Percentiles rank a stretch among this genome's conserved stretches.
phyloP scores from a whole-genome alignment of 169 alveolate genomes.

The Plasmodium vivax region DNA sequence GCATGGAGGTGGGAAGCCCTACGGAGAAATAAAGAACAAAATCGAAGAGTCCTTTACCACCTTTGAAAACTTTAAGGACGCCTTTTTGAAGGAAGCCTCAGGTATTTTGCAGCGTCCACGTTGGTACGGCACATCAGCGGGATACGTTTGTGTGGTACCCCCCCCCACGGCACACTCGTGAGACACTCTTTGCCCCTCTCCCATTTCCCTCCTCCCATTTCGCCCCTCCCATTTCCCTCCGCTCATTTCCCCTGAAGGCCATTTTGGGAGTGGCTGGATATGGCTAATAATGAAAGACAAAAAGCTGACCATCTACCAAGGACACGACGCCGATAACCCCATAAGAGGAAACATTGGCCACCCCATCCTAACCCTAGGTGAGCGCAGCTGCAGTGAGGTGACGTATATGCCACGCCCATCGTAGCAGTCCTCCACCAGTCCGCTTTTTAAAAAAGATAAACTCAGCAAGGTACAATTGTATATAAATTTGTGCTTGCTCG shows the following conservation, averaged over 20 bases:
- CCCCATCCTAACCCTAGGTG: constrained; percentile 88
- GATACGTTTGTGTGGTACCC: not conserved
- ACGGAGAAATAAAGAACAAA: constrained; percentile 82
- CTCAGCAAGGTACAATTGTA: not conserved
- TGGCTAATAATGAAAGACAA: constrained; percentile 87
- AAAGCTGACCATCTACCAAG: constrained; percentile 86
- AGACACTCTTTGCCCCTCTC: not conserved
- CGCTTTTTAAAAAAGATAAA: not conserved
- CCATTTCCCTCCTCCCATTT: not conserved
- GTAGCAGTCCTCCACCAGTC: not conserved
- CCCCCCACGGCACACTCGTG: not conserved
- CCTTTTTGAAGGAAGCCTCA: constrained; percentile 78
- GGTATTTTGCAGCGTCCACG: not conserved
- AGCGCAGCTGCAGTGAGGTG: not conserved
- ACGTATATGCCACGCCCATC: not conserved
- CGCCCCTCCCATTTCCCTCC: not conserved
- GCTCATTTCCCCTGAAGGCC: constrained; percentile 14
- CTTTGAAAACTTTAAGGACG: constrained; percentile 86
- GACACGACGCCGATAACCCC: constrained; percentile 92
- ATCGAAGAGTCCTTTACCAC: constrained; percentile 89
- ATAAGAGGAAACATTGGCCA: constrained; percentile 82
- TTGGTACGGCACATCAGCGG: not conserved
- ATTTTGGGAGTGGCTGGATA: constrained; percentile 96
- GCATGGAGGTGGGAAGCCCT: constrained; percentile 91
- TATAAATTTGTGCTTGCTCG: not conserved